These are phyloP conservation scores for Solanum hybrid DNA, from an alignment of 305 asterid genomes.

Conservation along the genomic window DNA sequence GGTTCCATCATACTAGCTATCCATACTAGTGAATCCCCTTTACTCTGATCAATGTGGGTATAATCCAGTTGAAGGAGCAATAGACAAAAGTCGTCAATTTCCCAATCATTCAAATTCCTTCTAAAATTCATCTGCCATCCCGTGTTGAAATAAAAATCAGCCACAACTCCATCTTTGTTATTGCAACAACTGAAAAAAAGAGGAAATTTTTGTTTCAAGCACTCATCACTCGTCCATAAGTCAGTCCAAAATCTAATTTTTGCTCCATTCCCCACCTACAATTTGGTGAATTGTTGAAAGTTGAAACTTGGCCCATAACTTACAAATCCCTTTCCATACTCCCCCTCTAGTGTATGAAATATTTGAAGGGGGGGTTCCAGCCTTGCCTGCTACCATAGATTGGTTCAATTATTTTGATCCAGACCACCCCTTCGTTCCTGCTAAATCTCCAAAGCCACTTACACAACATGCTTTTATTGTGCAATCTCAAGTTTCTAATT, in stretches of 20 bases:
- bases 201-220: not conserved
- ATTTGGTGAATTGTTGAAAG: not conserved
- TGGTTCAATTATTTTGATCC: not conserved
- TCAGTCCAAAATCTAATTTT: not conserved
- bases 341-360: not conserved
- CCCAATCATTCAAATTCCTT: not conserved
- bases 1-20: not conserved
- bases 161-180: not conserved
- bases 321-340: not conserved
- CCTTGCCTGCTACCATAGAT: not conserved
- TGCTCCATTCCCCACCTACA: not conserved
- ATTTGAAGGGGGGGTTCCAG: not conserved
- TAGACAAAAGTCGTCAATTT: not conserved
- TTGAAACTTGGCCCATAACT: not conserved
- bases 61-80: not conserved
- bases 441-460: not conserved
- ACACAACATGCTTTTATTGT: not conserved
- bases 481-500: not conserved
- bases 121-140: not conserved
- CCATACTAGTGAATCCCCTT: not conserved
- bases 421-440: not conserved
- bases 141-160: not conserved
- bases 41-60: not conserved
- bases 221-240: not conserved
- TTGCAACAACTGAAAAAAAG: not conserved